A percentile compares a stretch with the other conserved stretches of the same genome.
phyloP scores from a whole-genome alignment of 352 stramenopile species.

The Aphanomyces astaci region DNA sequence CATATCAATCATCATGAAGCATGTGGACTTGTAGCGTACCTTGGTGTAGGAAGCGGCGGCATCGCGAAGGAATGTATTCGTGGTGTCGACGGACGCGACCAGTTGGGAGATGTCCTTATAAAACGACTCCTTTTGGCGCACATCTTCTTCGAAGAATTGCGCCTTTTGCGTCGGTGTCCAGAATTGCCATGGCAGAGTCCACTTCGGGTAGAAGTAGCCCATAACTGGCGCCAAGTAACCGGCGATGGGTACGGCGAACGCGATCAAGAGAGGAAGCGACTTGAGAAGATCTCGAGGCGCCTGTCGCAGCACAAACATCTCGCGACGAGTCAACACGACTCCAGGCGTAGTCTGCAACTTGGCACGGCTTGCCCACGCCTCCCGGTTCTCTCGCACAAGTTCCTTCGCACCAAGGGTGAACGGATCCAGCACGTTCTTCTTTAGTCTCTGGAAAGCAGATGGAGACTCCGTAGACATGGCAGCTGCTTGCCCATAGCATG shows the following conservation, averaged over 20 bases:
- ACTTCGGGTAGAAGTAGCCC: conserved; percentile 80
- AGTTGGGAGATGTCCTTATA: conserved; percentile 53
- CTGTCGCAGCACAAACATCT: conserved; percentile 77
- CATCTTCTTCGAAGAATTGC: conserved; percentile 70
- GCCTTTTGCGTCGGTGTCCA: conserved; percentile 76
- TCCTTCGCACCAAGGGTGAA: conserved; percentile 64
- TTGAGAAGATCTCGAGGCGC: conserved; percentile 78
- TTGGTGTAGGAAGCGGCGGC: conserved; percentile 11
- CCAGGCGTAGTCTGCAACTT: conserved; percentile 1
- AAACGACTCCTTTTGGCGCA: conserved; percentile 37
- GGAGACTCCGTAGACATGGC: conserved; percentile 33
- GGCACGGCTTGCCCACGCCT: conserved; percentile 44
- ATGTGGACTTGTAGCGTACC: background rate
- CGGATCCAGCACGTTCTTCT: conserved; percentile 66
- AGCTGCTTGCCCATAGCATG: background rate
- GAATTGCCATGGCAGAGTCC: conserved; percentile 78
- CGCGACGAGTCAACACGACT: conserved; percentile 41
- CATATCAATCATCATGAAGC: background rate
- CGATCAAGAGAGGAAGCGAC: conserved; percentile 61
- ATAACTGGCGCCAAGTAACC: conserved; percentile 69
- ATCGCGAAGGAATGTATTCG: conserved; percentile 2
- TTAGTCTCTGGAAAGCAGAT: conserved; percentile 61
- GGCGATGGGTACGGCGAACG: conserved; percentile 63
- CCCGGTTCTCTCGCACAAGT: conserved; percentile 66
- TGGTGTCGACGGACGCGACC: conserved; percentile 47